Conservation (phyloP, 306 rosid genomes). For the Prinsepia uniflora region DNA sequence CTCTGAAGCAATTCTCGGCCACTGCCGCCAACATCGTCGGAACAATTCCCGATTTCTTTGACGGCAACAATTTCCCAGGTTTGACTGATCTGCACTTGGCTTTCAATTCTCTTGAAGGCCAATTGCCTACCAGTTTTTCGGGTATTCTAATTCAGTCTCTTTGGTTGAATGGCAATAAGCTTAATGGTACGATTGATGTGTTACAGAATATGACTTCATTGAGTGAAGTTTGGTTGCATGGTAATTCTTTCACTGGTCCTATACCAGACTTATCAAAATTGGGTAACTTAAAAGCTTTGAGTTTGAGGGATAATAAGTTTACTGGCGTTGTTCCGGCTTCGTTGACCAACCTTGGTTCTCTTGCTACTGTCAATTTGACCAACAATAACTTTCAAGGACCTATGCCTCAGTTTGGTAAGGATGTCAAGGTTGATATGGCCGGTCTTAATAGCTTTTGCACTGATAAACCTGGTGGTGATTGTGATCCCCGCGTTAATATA, state of each 20-base stretch:
- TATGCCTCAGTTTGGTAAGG: conserved; percentile 37
- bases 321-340: conserved; percentile 79
- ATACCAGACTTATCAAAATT: conserved; percentile 57
- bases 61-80: conserved; percentile 35
- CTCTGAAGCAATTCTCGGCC: conserved; percentile 43
- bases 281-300: conserved; percentile 24
- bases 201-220: conserved; percentile 52
- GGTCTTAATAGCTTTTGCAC: conserved; percentile 52
- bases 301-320: conserved; percentile 60
- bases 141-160: conserved; percentile 45
- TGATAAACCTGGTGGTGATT: conserved; percentile 28
- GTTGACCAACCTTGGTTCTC: conserved; percentile 30
- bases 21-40: conserved; percentile 38
- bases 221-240: conserved; percentile 47
- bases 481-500: conserved; percentile 48
- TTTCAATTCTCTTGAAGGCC: conserved; percentile 50
- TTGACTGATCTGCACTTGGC: conserved; percentile 43
- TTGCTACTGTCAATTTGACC: conserved; percentile 47
- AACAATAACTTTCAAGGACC: conserved; percentile 80
- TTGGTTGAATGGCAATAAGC: conserved; percentile 57
- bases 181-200: conserved; percentile 61
- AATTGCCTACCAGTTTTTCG: conserved; percentile 46
- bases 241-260: conserved; percentile 68
- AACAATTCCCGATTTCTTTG: conserved; percentile 51
- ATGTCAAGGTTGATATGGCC: conserved; percentile 36